Evolutionary conservation across 495 filamentous ascomycete genomes (phyloP), one percentile per base, ranked within the genome.

Genomic region (Chlorociboria aeruginascens): DNA sequence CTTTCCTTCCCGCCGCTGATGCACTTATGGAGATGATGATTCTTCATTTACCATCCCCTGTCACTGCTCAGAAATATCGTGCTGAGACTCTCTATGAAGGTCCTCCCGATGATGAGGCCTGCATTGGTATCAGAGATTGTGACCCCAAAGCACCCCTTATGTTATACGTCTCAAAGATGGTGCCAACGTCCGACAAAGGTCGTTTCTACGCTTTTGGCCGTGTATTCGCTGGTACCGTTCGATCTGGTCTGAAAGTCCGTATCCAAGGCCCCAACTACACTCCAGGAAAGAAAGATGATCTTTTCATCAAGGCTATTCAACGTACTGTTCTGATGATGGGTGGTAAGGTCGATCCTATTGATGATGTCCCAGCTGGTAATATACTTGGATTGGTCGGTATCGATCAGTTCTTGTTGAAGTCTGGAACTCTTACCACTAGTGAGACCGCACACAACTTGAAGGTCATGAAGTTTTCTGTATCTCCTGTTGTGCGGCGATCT

Each of bases 391-490:
- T 99, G 58, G 92, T 99, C 63, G 92, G 92, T 83, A 85, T 99
- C 64, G 92, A 99, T 68, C 92, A 99, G 78, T 99, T 99, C 85
- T 74, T 99, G 72, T 87, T 99, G 78, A 99, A 99, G 82, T 97
- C 92, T 63, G 92, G 92, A 80, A 99, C 92, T 57, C 82, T 99
- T 55, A 94, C 89, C 69, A 99, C 93, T 63, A 81, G 79, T 62
- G 92, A 99, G 53, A 90, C 89, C 51, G 92, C 92, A 60, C 92
- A 99, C 83, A 99, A 99, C 80, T 71, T 99, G 57, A 99, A 97
- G 82, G 92, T 99, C 71, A 99, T 99, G 92, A 95, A 94, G 75
- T 99, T 99, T 85, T 99, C 92, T 61, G 92, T 99, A 64, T 97
- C 92, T 35, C 92, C 92, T 64, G 92, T 99, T 70, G 93, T 99